These are phyloP conservation scores for Dioscorea zingiberensis DNA, from an alignment of 106 monocot genomes.

Conservation along the genomic window DNA sequence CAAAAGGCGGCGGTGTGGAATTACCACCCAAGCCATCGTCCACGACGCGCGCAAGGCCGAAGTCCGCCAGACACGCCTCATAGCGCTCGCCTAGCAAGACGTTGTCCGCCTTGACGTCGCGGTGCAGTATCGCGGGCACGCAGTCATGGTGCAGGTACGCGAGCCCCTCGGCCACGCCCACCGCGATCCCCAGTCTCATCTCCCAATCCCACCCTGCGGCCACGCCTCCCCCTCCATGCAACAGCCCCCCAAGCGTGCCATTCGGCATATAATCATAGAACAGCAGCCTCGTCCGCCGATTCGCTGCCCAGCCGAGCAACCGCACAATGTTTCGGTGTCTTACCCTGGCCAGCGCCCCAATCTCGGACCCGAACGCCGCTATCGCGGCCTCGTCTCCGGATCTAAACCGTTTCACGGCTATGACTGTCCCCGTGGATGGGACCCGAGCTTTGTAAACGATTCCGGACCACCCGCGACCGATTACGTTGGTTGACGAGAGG, in stretches of 20 bases:
- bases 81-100: slow-evolving; percentile 69
- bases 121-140: slow-evolving; percentile 69
- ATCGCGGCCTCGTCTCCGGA: slow-evolving; percentile 34
- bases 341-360: slow-evolving; percentile 46
- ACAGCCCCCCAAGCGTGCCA: slow-evolving; percentile 43
- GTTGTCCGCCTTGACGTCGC: slow-evolving; percentile 83
- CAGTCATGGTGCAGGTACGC: slow-evolving; percentile 93
- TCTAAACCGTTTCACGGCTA: slow-evolving; percentile 80
- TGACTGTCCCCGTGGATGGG: slow-evolving; percentile 27
- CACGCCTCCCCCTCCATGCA: slow-evolving; percentile 28
- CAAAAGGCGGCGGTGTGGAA: slow-evolving; percentile 36
- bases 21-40: slow-evolving; percentile 16
- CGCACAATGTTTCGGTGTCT: slow-evolving; percentile 81
- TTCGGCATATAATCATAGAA: slow-evolving; percentile 85
- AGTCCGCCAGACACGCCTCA: slow-evolving; percentile 86
- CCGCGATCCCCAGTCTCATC: slow-evolving; percentile 55
- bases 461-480: slow-evolving; percentile 76
- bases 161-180: slow-evolving; percentile 81
- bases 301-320: slow-evolving; percentile 66
- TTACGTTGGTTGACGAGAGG: slow-evolving; percentile 40
- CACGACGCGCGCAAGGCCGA: slow-evolving; percentile 51
- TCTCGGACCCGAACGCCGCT: slow-evolving; percentile 53
- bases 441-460: slow-evolving; percentile 44
- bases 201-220: slow-evolving; percentile 53
- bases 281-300: slow-evolving; percentile 46